Conservation (phyloP, 2,329 filamentous ascomycete species). For the Colletotrichum gloeosporioides region DNA sequence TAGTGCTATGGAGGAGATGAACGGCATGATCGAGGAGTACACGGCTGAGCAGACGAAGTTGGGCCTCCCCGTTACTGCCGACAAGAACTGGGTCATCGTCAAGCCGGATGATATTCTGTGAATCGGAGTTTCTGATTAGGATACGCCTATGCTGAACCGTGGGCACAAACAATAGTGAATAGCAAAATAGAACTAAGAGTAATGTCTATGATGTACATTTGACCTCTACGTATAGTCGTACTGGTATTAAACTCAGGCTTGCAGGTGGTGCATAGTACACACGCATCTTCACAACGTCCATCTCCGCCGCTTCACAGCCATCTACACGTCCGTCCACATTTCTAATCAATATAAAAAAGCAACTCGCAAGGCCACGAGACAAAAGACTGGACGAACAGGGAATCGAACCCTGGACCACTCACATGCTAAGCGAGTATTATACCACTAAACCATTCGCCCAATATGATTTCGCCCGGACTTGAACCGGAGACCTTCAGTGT, state of each 20-base stretch:
- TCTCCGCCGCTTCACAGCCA: accelerated
- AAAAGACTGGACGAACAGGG: constrained; percentile 8
- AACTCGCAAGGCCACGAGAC: background rate
- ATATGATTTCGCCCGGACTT: constrained; percentile 18
- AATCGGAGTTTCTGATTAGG: background rate
- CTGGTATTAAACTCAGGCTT: background rate
- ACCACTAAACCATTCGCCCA: constrained; percentile 21
- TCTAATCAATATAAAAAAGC: background rate
- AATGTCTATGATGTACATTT: background rate
- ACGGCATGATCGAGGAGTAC: constrained; percentile 40
- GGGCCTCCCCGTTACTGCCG: constrained; percentile 41
- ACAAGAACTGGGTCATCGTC: constrained; percentile 51
- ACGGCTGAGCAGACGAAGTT: constrained; percentile 37
- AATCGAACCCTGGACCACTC: constrained; percentile 22
- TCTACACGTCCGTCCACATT: background rate
- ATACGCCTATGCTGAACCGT: accelerated
- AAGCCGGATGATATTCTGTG: constrained; percentile 43
- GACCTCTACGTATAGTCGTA: background rate
- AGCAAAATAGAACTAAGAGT: background rate
- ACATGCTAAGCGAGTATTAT: constrained; percentile 23
- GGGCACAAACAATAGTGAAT: background rate
- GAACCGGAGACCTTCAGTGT: constrained; percentile 25
- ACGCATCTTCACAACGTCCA: accelerated
- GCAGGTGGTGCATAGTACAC: background rate
- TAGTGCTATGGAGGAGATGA: constrained; percentile 36